A percentile compares a stretch with the other conserved stretches of the same genome.
phyloP scores from a whole-genome alignment of 208 protist genomes.

The Leishmania braziliensis region DNA sequence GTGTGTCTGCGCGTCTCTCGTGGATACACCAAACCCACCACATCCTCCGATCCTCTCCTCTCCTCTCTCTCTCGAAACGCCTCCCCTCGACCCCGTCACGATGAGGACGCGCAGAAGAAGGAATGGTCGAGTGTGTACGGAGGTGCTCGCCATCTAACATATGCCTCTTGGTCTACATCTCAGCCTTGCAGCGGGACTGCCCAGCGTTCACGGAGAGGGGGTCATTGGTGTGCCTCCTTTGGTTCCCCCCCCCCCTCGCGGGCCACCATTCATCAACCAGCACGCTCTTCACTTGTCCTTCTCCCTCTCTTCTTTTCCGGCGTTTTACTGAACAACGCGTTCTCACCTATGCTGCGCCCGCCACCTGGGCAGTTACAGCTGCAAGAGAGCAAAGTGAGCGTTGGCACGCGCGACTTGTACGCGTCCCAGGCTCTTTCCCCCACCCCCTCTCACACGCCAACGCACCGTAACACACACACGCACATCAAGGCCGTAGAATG shows the following conservation, averaged over 20 bases:
- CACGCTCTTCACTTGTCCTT: neutral
- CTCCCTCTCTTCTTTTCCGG: neutral
- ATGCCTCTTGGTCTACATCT: neutral
- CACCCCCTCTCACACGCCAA: neutral
- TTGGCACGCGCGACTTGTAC: neutral
- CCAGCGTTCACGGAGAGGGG: neutral
- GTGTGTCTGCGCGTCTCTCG: neutral
- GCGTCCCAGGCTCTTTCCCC: neutral
- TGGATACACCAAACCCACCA: neutral
- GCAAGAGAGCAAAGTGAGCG: neutral
- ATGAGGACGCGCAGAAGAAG: neutral
- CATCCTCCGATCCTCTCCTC: neutral
- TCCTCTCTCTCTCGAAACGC: neutral
- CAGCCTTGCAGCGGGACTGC: neutral
- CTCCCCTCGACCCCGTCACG: neutral
- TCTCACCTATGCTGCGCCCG: neutral
- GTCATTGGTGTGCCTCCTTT: neutral
- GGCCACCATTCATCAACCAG: neutral
- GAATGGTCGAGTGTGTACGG: neutral
- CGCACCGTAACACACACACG: neutral
- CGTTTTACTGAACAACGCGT: too few relatives aligned
- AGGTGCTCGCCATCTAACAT: neutral
- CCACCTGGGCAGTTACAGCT: neutral
- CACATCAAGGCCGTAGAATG: neutral
- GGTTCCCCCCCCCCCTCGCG: neutral